Conservation (phyloP, 106 monocot genomes). For the Gastrodia elata region DNA sequence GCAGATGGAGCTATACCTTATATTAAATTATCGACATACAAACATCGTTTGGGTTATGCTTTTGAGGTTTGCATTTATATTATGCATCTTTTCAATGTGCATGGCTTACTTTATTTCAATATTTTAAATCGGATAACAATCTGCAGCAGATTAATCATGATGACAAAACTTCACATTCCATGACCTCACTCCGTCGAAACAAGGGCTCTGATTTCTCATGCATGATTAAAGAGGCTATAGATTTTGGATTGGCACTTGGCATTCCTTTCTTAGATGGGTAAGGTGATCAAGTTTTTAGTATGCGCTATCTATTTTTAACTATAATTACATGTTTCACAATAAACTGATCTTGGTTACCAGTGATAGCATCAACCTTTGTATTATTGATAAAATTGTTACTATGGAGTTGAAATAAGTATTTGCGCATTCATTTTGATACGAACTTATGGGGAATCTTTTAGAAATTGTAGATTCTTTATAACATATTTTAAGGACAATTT, state of each 20-base stretch:
- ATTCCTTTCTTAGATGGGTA: constrained; percentile 94
- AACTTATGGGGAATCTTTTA: background rate
- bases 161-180: constrained; percentile 24
- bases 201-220: constrained; percentile 78
- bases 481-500: background rate
- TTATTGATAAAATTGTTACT: background rate
- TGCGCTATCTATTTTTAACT: no score
- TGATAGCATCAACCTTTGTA: background rate
- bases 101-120: background rate
- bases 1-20: constrained; percentile 91
- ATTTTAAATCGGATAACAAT: background rate
- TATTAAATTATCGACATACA: constrained; percentile 70
- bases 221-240: constrained; percentile 90
- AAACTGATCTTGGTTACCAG: background rate
- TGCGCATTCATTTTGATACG: background rate
- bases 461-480: background rate
- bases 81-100: background rate
- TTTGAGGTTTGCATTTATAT: constrained; percentile 25
- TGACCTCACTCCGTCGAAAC: constrained; percentile 62
- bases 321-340: background rate
- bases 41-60: constrained; percentile 42
- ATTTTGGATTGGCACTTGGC: constrained; percentile 71
- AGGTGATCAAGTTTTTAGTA: constrained; percentile 2
- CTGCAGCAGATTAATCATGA: constrained; percentile 32
- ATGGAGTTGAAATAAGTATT: background rate